A percentile compares a stretch with the other conserved stretches of the same genome.
These are phyloP conservation scores for Apophysomyces elegans DNA, from an alignment of 371 early-diverging fungal species.

Conservation along the genomic window DNA sequence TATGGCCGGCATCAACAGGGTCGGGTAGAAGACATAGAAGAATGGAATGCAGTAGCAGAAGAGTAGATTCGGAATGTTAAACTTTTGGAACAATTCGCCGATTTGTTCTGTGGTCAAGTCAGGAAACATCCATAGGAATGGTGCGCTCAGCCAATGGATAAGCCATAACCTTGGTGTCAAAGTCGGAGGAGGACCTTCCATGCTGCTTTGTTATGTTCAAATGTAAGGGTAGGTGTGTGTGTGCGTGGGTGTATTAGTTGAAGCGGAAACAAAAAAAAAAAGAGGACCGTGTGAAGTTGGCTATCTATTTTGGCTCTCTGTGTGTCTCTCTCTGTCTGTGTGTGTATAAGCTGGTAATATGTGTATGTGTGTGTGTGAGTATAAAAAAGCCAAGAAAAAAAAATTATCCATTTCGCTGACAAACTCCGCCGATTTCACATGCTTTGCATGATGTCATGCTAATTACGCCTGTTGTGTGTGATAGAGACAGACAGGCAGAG, in stretches of 20 bases:
- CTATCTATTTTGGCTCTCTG: too few relatives aligned
- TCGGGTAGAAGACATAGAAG: constrained; percentile 52
- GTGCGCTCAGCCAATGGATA: not conserved
- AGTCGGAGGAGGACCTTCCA: not conserved
- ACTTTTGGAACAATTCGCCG: constrained; percentile 38
- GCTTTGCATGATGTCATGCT: too few relatives aligned
- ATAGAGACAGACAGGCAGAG: too few relatives aligned
- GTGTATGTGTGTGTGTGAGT: constrained; percentile 7
- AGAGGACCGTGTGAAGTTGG: too few relatives aligned
- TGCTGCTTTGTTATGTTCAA: not conserved
- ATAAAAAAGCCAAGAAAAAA: constrained; percentile 7
- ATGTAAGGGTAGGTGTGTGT: not conserved
- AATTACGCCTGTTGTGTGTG: too few relatives aligned
- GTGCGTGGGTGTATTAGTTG: not conserved
- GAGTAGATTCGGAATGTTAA: constrained; percentile 51
- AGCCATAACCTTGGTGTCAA: not conserved
- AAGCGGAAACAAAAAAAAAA: too few relatives aligned
- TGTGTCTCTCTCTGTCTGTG: too few relatives aligned
- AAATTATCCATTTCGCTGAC: not conserved
- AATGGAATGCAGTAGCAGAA: constrained; percentile 55
- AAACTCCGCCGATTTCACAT: too few relatives aligned
- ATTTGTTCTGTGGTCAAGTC: constrained; percentile 17
- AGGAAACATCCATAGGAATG: constrained; percentile 11
- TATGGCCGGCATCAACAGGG: constrained; percentile 52
- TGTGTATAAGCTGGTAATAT: too few relatives aligned